A percentile compares a stretch with the other conserved stretches of the same genome.
These are phyloP conservation scores for Boletus fagicola DNA, from an alignment of 768 basidiomycete species.

Conservation along the genomic window DNA sequence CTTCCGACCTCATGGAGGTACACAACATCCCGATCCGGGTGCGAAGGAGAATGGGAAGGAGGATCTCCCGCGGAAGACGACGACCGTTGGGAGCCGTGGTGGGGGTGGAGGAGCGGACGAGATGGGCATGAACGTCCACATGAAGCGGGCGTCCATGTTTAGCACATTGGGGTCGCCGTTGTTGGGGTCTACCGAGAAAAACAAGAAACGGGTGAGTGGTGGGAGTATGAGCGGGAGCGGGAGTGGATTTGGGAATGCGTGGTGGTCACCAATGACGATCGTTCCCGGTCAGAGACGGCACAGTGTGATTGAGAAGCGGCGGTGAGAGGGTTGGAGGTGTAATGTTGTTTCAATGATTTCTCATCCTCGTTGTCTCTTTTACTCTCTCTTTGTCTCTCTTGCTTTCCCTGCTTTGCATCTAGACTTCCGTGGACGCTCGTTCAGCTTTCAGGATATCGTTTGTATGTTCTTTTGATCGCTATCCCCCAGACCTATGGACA, in stretches of 20 bases:
- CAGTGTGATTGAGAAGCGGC: conserved; percentile 8
- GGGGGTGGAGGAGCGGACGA: conserved; percentile 8
- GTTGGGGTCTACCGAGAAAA: conserved; percentile 4
- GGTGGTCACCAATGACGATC: conserved; percentile 1
- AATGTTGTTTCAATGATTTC: not conserved
- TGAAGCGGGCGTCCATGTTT: conserved; percentile 25
- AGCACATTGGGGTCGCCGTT: conserved; percentile 4
- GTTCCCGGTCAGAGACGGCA: conserved; percentile 5
- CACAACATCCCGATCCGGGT: not conserved
- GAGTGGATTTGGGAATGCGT: not conserved
- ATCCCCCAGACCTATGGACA: not conserved
- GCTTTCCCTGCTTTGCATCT: not conserved
- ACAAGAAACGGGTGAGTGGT: not conserved
- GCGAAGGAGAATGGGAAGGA: not conserved
- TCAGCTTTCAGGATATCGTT: not conserved
- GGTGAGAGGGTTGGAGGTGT: not conserved
- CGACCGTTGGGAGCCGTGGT: not conserved
- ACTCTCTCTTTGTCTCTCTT: no score
- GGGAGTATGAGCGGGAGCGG: conserved; percentile 4
- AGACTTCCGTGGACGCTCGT: not conserved
- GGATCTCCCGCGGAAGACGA: not conserved
- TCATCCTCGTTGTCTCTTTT: not conserved
- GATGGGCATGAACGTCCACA: conserved; percentile 7
- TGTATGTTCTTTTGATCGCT: not conserved
- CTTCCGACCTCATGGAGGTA: conserved; percentile 11